Conservation (phyloP, 129 eudicot genomes). For the Pseudognaphalium luteoalbum region DNA sequence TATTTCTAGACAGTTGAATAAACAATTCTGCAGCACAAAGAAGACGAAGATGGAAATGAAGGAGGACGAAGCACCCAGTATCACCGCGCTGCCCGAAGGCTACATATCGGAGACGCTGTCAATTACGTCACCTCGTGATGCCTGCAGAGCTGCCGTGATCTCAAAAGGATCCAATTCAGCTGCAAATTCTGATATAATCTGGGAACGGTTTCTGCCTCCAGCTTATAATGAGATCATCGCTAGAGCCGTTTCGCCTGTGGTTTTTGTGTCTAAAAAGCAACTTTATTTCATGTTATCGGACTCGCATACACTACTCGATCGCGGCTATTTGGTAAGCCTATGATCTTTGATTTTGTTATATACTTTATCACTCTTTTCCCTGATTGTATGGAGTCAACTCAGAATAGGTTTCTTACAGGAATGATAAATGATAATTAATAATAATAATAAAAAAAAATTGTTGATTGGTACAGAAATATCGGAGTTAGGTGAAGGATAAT, state of each 20-base stretch:
- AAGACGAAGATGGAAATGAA: neutral
- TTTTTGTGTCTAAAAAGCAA: constrained; percentile 37
- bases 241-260: constrained; percentile 31
- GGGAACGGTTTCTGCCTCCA: constrained; percentile 66
- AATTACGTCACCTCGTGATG: constrained; percentile 56
- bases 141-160: constrained; percentile 42
- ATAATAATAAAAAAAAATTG: too few relatives aligned
- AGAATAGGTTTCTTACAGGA: too few relatives aligned
- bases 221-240: constrained; percentile 35
- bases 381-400: too few relatives aligned
- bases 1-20: too few relatives aligned
- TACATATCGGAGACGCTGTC: constrained; percentile 54
- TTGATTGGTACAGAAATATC: too few relatives aligned
- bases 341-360: neutral
- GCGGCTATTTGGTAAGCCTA: constrained; percentile 39
- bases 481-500: too few relatives aligned
- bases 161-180: constrained; percentile 47
- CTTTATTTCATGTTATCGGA: constrained; percentile 46
- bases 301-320: constrained; percentile 41
- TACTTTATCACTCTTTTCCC: too few relatives aligned
- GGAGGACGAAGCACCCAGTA: neutral
- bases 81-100: constrained; percentile 53
- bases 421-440: too few relatives aligned
- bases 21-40: neutral
- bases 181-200: constrained; percentile 52